phyloP scores from a whole-genome alignment of 1,284 basidiomycete species.

The Pseudozyma flocculosa region DNA sequence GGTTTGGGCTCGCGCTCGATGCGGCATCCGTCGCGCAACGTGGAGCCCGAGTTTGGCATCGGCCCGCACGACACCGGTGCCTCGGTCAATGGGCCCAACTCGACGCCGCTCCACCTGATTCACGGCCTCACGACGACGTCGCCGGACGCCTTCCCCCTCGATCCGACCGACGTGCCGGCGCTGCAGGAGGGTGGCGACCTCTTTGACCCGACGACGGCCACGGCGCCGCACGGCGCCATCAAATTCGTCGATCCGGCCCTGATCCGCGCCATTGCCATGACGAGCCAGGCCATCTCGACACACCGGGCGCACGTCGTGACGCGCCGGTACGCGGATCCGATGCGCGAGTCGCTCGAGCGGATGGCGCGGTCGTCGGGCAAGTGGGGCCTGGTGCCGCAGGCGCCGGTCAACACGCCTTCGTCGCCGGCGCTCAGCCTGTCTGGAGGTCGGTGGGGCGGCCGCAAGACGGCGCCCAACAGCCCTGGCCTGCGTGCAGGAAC shows the following conservation, averaged over 20 bases:
- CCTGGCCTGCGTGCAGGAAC: not conserved
- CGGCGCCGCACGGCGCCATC: slow-evolving; percentile 3
- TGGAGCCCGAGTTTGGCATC: slow-evolving; percentile 27
- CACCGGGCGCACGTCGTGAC: slow-evolving; percentile 52
- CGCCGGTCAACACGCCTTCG: slow-evolving; percentile 1
- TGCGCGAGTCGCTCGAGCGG: slow-evolving; percentile 44
- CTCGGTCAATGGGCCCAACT: slow-evolving; percentile 49
- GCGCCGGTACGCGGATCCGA: slow-evolving; percentile 51
- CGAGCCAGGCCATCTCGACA: slow-evolving; percentile 46
- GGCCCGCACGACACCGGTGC: slow-evolving; percentile 20
- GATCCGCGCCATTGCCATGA: slow-evolving; percentile 53
- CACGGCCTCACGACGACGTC: slow-evolving; percentile 52
- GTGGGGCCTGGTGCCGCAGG: slow-evolving; percentile 4
- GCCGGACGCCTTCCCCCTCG: slow-evolving; percentile 50
- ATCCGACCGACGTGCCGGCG: slow-evolving; percentile 47
- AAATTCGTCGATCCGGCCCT: slow-evolving; percentile 46
- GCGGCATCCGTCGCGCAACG: slow-evolving; percentile 4
- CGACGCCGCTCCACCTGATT: slow-evolving; percentile 54
- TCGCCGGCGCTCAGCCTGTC: slow-evolving; percentile 16
- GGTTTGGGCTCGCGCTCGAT: slow-evolving; percentile 28
- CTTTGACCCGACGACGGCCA: slow-evolving; percentile 5
- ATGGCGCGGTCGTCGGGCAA: slow-evolving; percentile 36
- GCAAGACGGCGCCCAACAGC: slow-evolving; percentile 33
- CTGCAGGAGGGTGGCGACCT: slow-evolving; percentile 27
- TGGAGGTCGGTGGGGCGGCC: slow-evolving; percentile 21